Conservation (phyloP, 2,329 filamentous ascomycete species). For the Purpureocillium lavendulum region DNA sequence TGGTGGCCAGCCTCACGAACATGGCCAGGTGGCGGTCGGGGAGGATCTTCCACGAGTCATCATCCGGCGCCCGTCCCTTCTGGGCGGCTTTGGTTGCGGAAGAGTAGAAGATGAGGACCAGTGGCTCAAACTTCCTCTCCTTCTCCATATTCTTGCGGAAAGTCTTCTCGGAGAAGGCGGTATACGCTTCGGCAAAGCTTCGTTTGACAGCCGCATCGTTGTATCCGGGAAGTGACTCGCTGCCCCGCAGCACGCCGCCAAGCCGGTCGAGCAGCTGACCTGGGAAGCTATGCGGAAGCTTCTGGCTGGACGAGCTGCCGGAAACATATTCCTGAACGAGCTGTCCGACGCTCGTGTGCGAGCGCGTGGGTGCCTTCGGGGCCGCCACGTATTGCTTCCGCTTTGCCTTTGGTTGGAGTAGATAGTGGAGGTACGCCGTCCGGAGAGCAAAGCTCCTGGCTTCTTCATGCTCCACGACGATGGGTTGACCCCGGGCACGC, state of each 20-base stretch:
- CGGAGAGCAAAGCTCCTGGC: slow-evolving; percentile 88
- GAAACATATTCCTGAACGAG: slow-evolving; percentile 78
- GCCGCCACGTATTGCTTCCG: slow-evolving; percentile 76
- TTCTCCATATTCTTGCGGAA: slow-evolving; percentile 92
- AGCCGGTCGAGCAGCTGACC: slow-evolving; percentile 59
- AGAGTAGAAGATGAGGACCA: slow-evolving; percentile 94
- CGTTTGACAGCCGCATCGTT: slow-evolving; percentile 86
- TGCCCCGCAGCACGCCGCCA: slow-evolving; percentile 71
- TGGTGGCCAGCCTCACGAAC: slow-evolving; percentile 79
- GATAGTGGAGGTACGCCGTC: slow-evolving; percentile 83
- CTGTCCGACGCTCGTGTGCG: slow-evolving; percentile 70
- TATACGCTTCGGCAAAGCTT: slow-evolving; percentile 91
- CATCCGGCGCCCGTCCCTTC: slow-evolving; percentile 63
- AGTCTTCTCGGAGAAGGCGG: slow-evolving; percentile 78
- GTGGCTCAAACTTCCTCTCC: slow-evolving; percentile 83
- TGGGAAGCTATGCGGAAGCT: slow-evolving; percentile 50
- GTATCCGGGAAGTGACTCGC: slow-evolving; percentile 78
- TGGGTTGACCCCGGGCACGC: slow-evolving; percentile 28
- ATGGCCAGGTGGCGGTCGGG: slow-evolving; percentile 92
- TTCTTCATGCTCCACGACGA: slow-evolving; percentile 60
- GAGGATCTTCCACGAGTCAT: slow-evolving; percentile 84
- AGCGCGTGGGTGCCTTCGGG: slow-evolving; percentile 50
- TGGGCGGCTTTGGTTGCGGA: slow-evolving; percentile 81
- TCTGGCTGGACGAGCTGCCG: slow-evolving; percentile 38
- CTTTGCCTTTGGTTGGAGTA: slow-evolving; percentile 84